Conservation (phyloP, 2,329 filamentous ascomycete species). For the Diaporthe nobilis region DNA sequence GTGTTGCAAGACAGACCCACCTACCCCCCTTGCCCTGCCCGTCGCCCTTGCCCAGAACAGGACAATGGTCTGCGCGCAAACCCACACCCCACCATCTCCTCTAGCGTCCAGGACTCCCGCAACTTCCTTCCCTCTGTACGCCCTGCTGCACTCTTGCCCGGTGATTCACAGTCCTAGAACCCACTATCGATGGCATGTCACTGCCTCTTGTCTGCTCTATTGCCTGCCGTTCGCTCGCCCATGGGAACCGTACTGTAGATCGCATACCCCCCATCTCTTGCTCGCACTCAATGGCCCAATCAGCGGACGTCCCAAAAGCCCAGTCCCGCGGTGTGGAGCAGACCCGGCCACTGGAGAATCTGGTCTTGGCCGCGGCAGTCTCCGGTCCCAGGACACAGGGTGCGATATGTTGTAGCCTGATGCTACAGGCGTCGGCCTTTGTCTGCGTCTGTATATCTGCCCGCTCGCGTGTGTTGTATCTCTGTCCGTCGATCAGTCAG, state of each 20-base stretch:
- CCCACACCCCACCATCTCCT: background rate
- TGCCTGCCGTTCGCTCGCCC: constrained; percentile 9
- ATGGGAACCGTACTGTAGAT: constrained; percentile 10
- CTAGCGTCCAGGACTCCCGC: constrained; percentile 27
- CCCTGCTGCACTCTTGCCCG: constrained; percentile 6
- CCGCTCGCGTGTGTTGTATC: constrained; percentile 8
- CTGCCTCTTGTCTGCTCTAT: background rate
- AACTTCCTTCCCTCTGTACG: constrained; percentile 29
- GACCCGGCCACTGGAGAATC: constrained; percentile 8
- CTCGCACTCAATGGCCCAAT: constrained; percentile 30
- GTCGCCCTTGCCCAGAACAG: background rate
- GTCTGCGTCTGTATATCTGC: constrained; percentile 1
- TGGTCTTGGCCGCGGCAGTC: background rate
- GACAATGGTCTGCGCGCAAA: constrained; percentile 29
- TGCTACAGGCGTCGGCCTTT: background rate
- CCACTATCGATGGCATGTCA: constrained; percentile 21
- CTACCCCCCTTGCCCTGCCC: background rate
- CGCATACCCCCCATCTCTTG: background rate
- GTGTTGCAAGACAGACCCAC: constrained; percentile 18
- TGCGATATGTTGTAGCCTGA: constrained; percentile 19
- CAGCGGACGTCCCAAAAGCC: background rate
- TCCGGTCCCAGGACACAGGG: constrained; percentile 11
- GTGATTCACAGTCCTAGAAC: constrained; percentile 15
- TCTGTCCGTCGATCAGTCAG: background rate
- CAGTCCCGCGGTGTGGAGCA: constrained; percentile 10